These are phyloP conservation scores for Talaromyces borbonicus DNA, from an alignment of 495 filamentous ascomycete species.

Conservation along the genomic window DNA sequence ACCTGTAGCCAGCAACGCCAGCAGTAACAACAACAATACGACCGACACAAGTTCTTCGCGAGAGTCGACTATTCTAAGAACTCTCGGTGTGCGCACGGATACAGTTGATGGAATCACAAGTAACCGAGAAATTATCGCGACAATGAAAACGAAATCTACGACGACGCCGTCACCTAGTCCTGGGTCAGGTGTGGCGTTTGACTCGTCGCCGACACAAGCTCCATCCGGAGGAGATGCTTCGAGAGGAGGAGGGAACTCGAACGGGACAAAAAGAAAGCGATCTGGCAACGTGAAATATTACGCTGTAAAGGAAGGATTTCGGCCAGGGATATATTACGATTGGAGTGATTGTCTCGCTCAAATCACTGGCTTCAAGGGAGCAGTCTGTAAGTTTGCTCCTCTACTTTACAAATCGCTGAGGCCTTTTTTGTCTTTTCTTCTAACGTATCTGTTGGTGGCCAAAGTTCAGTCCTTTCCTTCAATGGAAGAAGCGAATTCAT, in stretches of 20 bases:
- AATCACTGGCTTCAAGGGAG: slow-evolving; percentile 76
- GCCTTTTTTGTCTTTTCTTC: not conserved
- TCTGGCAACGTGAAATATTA: slow-evolving; percentile 63
- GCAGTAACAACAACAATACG: too few relatives aligned
- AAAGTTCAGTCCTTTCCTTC: slow-evolving; percentile 78
- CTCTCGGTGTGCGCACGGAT: too few relatives aligned
- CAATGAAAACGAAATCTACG: too few relatives aligned
- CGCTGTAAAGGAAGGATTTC: slow-evolving; percentile 67
- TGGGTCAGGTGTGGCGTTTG: not conserved
- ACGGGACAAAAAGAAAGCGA: slow-evolving; percentile 58
- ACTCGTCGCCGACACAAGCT: not conserved
- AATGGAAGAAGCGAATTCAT: slow-evolving; percentile 67
- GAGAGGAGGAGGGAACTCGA: slow-evolving; percentile 32
- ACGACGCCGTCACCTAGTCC: slow-evolving; percentile 23
- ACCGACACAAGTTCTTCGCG: too few relatives aligned
- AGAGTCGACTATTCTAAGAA: too few relatives aligned
- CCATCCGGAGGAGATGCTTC: slow-evolving; percentile 25
- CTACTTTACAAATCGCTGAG: not conserved
- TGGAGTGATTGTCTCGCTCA: slow-evolving; percentile 78
- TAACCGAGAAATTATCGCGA: too few relatives aligned
- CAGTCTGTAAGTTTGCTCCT: slow-evolving; percentile 52
- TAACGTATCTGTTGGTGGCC: slow-evolving; percentile 11
- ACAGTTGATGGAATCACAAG: too few relatives aligned
- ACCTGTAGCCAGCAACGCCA: too few relatives aligned
- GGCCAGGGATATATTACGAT: slow-evolving; percentile 76